phyloP scores from a whole-genome alignment of 2,329 filamentous ascomycete species.

The Aureobasidium sp. region DNA sequence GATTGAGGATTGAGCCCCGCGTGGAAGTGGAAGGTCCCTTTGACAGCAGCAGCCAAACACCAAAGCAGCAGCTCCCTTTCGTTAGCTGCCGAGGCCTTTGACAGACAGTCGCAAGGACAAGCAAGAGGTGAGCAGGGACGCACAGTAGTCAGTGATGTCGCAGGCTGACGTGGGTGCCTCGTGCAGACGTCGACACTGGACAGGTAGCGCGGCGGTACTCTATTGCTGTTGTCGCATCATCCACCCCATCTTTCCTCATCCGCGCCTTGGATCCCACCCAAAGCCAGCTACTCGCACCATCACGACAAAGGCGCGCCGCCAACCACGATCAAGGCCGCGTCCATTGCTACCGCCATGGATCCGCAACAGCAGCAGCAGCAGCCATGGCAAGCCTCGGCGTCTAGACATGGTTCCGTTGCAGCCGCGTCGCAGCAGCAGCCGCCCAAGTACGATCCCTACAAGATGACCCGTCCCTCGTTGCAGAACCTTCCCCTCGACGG shows the following conservation, averaged over 20 bases:
- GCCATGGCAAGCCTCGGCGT: neutral
- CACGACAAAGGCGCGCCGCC: neutral
- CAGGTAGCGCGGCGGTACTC: neutral
- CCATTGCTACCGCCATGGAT: constrained; percentile 4
- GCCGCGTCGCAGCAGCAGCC: constrained; percentile 2
- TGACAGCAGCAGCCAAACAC: neutral
- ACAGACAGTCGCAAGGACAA: neutral
- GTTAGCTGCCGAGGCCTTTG: neutral
- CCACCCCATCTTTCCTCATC: neutral
- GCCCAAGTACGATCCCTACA: constrained; percentile 6
- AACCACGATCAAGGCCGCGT: neutral
- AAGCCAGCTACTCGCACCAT: neutral
- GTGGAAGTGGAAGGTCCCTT: neutral
- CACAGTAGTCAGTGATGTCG: neutral
- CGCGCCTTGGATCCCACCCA: neutral
- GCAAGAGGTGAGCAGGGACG: neutral
- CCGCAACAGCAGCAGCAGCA: constrained; percentile 4
- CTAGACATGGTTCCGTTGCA: neutral
- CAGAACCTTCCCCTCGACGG: neutral
- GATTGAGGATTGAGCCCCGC: neutral
- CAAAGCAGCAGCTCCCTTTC: neutral
- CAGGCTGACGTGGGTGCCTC: neutral
- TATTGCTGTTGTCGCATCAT: neutral
- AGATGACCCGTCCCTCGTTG: neutral
- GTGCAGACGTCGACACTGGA: neutral